Evolutionary conservation across 495 filamentous ascomycete species (phyloP).

Genomic region (Lasiosphaeria hispida): DNA sequence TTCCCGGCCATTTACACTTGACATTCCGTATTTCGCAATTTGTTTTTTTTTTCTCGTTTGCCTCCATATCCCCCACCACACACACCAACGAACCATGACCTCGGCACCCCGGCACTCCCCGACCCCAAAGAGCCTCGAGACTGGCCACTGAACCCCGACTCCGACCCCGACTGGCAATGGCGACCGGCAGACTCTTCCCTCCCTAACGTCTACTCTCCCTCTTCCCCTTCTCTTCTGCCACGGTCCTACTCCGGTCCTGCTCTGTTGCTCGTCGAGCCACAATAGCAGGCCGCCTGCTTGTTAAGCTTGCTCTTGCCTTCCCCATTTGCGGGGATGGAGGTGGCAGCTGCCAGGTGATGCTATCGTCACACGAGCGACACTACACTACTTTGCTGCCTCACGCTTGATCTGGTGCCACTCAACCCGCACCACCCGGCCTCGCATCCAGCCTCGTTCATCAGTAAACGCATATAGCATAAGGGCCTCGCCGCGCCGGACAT

Average conservation of each 20-base stretch:
- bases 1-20: too few relatives aligned
- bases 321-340: conserved; percentile 6
- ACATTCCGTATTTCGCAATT: too few relatives aligned
- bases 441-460: too few relatives aligned
- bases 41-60: too few relatives aligned
- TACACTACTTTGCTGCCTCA: not conserved
- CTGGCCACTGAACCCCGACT: too few relatives aligned
- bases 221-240: not conserved
- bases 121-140: not conserved
- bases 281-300: conserved; percentile 1
- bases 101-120: conserved; percentile 2
- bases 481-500: too few relatives aligned
- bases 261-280: not conserved
- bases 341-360: conserved; percentile 13
- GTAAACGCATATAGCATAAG: too few relatives aligned
- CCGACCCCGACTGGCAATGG: not conserved
- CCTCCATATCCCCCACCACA: too few relatives aligned
- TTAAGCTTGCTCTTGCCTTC: not conserved
- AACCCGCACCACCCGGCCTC: too few relatives aligned
- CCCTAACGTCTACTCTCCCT: not conserved
- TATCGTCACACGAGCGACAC: not conserved
- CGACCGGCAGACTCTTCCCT: not conserved
- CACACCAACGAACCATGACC: not conserved
- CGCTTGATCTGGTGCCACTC: too few relatives aligned
- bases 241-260: not conserved